Conservation (phyloP, 352 stramenopile species). For the Globisporangium lucens region DNA sequence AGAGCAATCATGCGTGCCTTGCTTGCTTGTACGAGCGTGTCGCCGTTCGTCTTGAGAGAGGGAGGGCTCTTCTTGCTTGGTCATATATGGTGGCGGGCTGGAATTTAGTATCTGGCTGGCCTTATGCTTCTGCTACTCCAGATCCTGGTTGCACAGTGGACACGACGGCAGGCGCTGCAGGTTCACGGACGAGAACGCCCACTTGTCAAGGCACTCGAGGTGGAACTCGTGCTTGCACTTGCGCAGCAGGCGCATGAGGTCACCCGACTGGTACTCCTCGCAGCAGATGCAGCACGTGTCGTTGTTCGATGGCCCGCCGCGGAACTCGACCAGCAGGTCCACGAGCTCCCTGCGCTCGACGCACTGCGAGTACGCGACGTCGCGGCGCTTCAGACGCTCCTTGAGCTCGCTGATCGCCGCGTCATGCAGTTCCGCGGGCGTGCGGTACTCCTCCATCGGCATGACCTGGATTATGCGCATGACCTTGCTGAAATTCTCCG, state of each 20-base stretch:
- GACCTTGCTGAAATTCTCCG: conserved; percentile 68
- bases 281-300: conserved; percentile 88
- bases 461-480: conserved; percentile 79
- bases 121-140: conserved; percentile 41
- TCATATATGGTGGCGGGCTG: neutral
- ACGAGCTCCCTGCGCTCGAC: conserved; percentile 76
- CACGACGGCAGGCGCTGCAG: conserved; percentile 66
- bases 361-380: conserved; percentile 53
- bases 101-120: neutral
- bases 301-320: conserved; percentile 77
- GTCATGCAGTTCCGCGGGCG: conserved; percentile 49
- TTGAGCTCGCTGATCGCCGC: conserved; percentile 67
- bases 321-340: conserved; percentile 64
- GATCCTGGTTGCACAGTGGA: conserved; percentile 77
- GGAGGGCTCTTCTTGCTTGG: neutral
- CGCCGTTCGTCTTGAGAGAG: neutral
- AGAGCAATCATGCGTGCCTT: neutral
- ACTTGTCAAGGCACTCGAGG: conserved; percentile 87
- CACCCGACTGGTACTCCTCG: conserved; percentile 77
- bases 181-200: conserved; percentile 77
- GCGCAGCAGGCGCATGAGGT: conserved; percentile 71
- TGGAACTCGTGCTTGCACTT: conserved; percentile 89
- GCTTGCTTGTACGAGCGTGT: conserved; percentile 2
- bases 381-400: conserved; percentile 62
- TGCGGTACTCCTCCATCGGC: conserved; percentile 78